A percentile compares a stretch with the other conserved stretches of the same genome.
These are phyloP conservation scores for Suhomyces prunicola DNA, from an alignment of 805 yeast species.

Conservation along the genomic window DNA sequence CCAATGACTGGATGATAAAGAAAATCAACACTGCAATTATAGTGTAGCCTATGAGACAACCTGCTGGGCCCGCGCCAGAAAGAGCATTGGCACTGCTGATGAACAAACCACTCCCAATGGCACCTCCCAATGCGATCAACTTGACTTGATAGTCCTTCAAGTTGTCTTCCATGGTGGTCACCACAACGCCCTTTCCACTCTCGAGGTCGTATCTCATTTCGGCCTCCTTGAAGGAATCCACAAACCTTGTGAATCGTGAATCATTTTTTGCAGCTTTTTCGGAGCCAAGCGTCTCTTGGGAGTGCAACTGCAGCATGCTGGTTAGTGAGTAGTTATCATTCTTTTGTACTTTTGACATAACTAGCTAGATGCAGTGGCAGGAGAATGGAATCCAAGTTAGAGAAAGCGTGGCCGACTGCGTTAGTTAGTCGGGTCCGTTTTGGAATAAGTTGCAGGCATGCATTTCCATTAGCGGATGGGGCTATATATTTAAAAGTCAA, in stretches of 20 bases:
- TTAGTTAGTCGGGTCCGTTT: not conserved
- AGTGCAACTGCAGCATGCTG: not conserved
- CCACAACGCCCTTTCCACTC: conserved; percentile 1
- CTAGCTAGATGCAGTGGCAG: not conserved
- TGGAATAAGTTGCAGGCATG: not conserved
- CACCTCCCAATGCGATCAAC: conserved; percentile 18
- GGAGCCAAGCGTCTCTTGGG: not conserved
- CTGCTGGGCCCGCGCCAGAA: conserved; percentile 18
- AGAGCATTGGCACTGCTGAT: conserved; percentile 15
- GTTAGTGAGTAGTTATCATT: conserved; percentile 1
- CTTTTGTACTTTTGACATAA: conserved; percentile 1
- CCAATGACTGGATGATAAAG: conserved; percentile 12
- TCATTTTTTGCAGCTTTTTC: not conserved
- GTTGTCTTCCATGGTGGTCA: conserved; percentile 10
- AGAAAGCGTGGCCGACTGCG: not conserved
- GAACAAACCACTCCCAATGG: conserved; percentile 21
- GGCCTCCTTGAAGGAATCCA: conserved; percentile 6
- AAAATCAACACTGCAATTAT: conserved; percentile 10
- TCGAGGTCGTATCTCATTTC: conserved; percentile 5
- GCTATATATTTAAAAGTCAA: not conserved
- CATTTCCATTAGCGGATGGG: not conserved
- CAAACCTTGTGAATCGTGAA: conserved; percentile 1
- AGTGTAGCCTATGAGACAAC: conserved; percentile 14
- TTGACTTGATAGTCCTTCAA: conserved; percentile 11
- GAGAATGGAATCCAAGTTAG: not conserved